These are phyloP conservation scores for Nissolia schottii DNA, from an alignment of 306 rosid species.

Conservation along the genomic window DNA sequence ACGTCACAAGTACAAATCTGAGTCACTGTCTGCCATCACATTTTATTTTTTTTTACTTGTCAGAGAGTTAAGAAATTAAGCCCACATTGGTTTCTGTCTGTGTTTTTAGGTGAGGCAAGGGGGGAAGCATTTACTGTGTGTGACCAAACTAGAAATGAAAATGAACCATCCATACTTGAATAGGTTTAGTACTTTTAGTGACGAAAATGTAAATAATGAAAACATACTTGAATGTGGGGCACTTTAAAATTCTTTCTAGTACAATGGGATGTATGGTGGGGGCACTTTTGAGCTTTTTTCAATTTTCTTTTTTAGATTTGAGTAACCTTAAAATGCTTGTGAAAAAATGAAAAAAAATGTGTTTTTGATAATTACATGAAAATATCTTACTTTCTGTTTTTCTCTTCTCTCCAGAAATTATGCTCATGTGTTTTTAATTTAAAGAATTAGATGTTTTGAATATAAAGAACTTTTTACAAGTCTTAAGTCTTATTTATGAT, in stretches of 20 bases:
- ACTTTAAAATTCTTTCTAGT: background rate
- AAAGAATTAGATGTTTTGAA: too few species aligned
- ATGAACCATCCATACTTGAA: background rate
- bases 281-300: too few species aligned
- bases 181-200: background rate
- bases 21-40: background rate
- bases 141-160: background rate
- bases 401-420: too few species aligned
- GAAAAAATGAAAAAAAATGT: too few species aligned
- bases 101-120: background rate
- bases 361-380: background rate
- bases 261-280: background rate
- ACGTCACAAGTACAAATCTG: background rate
- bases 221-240: background rate
- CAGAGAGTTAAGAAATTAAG: background rate
- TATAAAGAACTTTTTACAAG: too few species aligned
- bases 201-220: background rate
- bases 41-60: background rate
- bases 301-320: background rate
- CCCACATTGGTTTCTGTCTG: constrained; percentile 8
- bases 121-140: constrained; percentile 21
- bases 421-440: too few species aligned
- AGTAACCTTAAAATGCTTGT: background rate
- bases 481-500: too few species aligned
- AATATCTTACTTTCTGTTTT: background rate